phyloP scores from a whole-genome alignment of 139 green algal species.

The Chlamydomonas eustigma region DNA sequence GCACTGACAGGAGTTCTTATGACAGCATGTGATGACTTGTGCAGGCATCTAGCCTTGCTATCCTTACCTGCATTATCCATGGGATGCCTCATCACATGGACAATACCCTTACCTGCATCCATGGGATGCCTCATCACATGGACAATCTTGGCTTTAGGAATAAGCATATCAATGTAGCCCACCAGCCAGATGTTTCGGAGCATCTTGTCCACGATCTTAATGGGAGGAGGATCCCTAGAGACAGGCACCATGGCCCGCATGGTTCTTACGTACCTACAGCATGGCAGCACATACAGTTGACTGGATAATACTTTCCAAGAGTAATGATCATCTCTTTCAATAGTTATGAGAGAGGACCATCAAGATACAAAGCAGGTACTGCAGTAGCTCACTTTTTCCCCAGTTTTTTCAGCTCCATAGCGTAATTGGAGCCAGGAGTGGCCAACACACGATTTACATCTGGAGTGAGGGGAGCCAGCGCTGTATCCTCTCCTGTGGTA shows the following conservation, averaged over 20 bases:
- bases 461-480: conserved; percentile 53
- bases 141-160: conserved; percentile 62
- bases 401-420: neutral
- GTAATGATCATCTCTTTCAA: no score
- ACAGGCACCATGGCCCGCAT: conserved; percentile 22
- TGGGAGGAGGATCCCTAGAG: neutral
- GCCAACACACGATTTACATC: conserved; percentile 39
- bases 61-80: no score
- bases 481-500: conserved; percentile 71
- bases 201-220: conserved; percentile 78
- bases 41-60: no score
- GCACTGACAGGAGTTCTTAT: no score
- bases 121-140: conserved; percentile 63
- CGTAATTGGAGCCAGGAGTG: neutral
- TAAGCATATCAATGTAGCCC: conserved; percentile 66
- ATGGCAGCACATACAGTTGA: no score
- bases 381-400: conserved; percentile 5
- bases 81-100: neutral
- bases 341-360: no score
- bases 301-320: no score
- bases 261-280: neutral
- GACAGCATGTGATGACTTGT: no score
- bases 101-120: conserved; percentile 37
- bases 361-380: no score
- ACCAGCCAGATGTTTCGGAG: conserved; percentile 69